A percentile compares a stretch with the other conserved stretches of the same genome.
Conservation (phyloP, 148 eudicot genomes). For the Rhododendron vialii region DNA sequence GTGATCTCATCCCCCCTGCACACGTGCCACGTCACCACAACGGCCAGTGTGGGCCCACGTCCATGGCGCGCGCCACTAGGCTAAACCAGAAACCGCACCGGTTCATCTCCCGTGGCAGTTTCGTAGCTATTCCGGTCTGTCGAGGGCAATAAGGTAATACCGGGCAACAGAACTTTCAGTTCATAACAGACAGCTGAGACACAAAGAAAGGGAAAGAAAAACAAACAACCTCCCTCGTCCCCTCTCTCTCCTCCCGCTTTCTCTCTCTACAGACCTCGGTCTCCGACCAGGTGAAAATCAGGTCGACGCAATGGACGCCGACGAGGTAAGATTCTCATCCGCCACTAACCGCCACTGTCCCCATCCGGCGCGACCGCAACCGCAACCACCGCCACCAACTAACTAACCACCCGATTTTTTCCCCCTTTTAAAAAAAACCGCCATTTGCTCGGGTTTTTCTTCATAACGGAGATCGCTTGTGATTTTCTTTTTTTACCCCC, state of each 20-base stretch:
- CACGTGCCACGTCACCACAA: not conserved
- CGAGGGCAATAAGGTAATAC: slow-evolving; percentile 26
- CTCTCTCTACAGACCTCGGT: slow-evolving; percentile 1
- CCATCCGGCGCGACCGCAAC: not conserved
- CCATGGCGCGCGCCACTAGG: slow-evolving; percentile 20
- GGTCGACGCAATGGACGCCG: slow-evolving; percentile 18
- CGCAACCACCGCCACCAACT: slow-evolving; percentile 21
- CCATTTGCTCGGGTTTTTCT: slow-evolving; percentile 5
- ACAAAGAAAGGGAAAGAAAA: slow-evolving; percentile 19
- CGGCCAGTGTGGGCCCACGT: slow-evolving; percentile 6
- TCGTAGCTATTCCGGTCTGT: slow-evolving; percentile 1
- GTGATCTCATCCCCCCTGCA: not conserved
- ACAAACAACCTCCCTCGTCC: slow-evolving; percentile 7
- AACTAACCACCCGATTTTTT: not conserved
- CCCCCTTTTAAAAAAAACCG: slow-evolving; percentile 18
- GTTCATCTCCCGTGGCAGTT: slow-evolving; percentile 16
- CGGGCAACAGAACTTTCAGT: slow-evolving; percentile 36
- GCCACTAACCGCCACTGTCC: not conserved
- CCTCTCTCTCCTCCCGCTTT: not conserved
- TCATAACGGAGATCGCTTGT: slow-evolving; percentile 11
- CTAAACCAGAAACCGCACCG: slow-evolving; percentile 1
- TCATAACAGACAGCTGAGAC: slow-evolving; percentile 64
- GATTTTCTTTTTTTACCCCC: not conserved
- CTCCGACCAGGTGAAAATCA: not conserved
- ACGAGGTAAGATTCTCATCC: slow-evolving; percentile 10